These are phyloP conservation scores for Colletotrichum musae DNA, from an alignment of 2,329 filamentous ascomycete species.

Conservation along the genomic window DNA sequence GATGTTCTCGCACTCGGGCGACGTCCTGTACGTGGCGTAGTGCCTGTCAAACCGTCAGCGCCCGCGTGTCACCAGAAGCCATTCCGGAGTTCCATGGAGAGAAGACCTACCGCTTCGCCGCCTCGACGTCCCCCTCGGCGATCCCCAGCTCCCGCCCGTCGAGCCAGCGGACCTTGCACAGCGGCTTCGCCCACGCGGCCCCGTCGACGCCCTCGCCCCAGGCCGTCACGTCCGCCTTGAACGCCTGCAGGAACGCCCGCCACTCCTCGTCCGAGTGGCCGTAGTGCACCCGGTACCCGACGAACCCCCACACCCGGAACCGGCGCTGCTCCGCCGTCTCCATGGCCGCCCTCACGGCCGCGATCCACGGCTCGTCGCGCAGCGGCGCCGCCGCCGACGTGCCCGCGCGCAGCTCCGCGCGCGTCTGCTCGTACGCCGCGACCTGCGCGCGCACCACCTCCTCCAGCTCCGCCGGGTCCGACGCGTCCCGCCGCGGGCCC, in stretches of 20 bases:
- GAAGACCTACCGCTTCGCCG: slow-evolving; percentile 25
- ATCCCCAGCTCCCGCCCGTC: slow-evolving; percentile 42
- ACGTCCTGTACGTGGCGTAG: slow-evolving; percentile 15
- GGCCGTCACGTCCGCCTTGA: slow-evolving; percentile 17
- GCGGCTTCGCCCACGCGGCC: slow-evolving; percentile 32
- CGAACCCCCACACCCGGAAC: slow-evolving; percentile 17
- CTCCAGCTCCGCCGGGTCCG: slow-evolving; percentile 9
- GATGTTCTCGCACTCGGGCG: slow-evolving; percentile 14
- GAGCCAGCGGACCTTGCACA: slow-evolving; percentile 44
- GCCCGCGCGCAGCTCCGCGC: slow-evolving; percentile 26
- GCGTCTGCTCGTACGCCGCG: slow-evolving; percentile 9
- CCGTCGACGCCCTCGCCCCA: slow-evolving; percentile 32
- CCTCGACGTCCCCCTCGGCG: slow-evolving; percentile 43
- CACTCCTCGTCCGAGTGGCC: slow-evolving; percentile 35
- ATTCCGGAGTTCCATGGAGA: too few relatives aligned
- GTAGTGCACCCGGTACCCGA: slow-evolving; percentile 29
- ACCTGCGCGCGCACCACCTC: slow-evolving; percentile 7
- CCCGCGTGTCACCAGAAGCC: too few relatives aligned
- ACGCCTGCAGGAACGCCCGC: slow-evolving; percentile 12
- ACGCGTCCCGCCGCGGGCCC: neutral
- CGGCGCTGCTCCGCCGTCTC: neutral
- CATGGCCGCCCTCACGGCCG: slow-evolving; percentile 3
- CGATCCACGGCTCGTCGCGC: slow-evolving; percentile 19
- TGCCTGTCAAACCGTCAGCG: slow-evolving; percentile 1
- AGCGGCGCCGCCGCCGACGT: neutral